Evolutionary conservation across 2,329 filamentous ascomycete genomes (phyloP).

Genomic region (Aspergillus clavatus): DNA sequence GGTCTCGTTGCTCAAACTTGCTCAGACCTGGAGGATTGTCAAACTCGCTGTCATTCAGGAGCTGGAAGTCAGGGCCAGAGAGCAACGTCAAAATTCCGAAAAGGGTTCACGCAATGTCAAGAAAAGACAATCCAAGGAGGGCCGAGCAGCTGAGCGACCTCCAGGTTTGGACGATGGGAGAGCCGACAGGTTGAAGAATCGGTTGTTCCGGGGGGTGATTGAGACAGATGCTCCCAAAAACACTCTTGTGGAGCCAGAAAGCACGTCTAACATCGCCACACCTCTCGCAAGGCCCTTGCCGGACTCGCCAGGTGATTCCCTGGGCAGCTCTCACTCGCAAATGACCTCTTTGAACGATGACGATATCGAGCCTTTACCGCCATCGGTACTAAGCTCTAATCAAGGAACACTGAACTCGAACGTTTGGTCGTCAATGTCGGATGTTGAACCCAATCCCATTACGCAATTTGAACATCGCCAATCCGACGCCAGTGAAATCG

Average conservation of each 20-base stretch:
- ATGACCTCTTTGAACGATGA: constrained; percentile 31
- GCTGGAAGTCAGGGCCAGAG: constrained; percentile 39
- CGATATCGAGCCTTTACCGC: constrained; percentile 40
- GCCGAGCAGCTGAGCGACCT: constrained; percentile 21
- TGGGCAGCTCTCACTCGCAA: constrained; percentile 25
- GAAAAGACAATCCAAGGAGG: constrained; percentile 30
- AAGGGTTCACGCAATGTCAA: constrained; percentile 18
- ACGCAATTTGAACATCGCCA: constrained; percentile 19
- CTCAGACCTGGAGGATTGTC: constrained; percentile 57
- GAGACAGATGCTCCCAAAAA: constrained; percentile 32
- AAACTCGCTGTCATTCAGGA: constrained; percentile 49
- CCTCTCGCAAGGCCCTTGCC: constrained; percentile 50
- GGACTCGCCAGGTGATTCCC: constrained; percentile 34
- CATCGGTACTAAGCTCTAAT: constrained; percentile 40
- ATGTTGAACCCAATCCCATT: constrained; percentile 17
- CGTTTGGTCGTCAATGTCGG: constrained; percentile 28
- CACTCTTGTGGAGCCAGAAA: constrained; percentile 40
- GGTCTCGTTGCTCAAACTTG: constrained; percentile 47
- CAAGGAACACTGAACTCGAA: constrained; percentile 24
- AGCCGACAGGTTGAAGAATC: constrained; percentile 38
- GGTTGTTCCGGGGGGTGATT: constrained; percentile 41
- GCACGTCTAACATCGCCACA: constrained; percentile 53
- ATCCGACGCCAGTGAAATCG: constrained; percentile 23
- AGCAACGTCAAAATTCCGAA: constrained; percentile 22
- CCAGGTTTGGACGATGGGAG: constrained; percentile 28